These are phyloP conservation scores for Ascochyta clinopodiicola DNA, from an alignment of 2,329 filamentous ascomycete species.

Conservation along the genomic window DNA sequence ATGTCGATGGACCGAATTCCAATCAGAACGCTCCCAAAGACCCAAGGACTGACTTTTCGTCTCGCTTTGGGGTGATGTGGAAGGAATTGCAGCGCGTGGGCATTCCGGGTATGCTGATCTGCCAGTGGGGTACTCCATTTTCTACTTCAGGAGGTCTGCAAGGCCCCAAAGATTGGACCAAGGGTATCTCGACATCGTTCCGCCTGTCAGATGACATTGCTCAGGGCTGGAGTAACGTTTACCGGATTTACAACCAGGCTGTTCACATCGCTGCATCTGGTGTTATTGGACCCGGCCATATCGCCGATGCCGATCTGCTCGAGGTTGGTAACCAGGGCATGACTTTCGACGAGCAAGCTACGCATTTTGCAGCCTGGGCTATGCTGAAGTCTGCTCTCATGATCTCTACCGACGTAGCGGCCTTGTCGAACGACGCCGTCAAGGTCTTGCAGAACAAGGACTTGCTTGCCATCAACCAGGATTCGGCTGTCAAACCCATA, in stretches of 20 bases:
- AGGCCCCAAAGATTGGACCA: conserved; percentile 26
- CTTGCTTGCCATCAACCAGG: conserved; percentile 29
- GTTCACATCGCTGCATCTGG: conserved; percentile 27
- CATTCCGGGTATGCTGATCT: conserved; percentile 26
- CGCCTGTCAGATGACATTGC: conserved; percentile 27
- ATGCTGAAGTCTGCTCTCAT: conserved; percentile 32
- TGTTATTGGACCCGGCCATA: conserved; percentile 22
- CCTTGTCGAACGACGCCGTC: conserved; percentile 18
- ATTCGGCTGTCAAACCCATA: conserved; percentile 28
- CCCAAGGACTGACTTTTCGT: conserved; percentile 23
- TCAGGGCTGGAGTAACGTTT: conserved; percentile 23
- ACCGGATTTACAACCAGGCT: conserved; percentile 31
- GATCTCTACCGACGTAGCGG: conserved; percentile 25
- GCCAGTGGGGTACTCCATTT: conserved; percentile 27
- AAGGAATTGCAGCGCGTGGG: conserved; percentile 27
- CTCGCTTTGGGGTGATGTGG: conserved; percentile 27
- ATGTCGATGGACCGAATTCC: conserved; percentile 21
- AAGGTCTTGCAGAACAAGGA: conserved; percentile 30
- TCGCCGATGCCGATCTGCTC: conserved; percentile 29
- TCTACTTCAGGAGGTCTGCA: conserved; percentile 20
- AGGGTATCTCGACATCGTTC: conserved; percentile 28
- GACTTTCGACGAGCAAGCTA: conserved; percentile 31
- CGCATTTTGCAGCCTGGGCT: conserved; percentile 29
- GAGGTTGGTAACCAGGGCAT: conserved; percentile 26
- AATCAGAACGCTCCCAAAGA: conserved; percentile 27